These are phyloP conservation scores for Boletus subparvulus DNA, from an alignment of 768 basidiomycete species.

Conservation along the genomic window DNA sequence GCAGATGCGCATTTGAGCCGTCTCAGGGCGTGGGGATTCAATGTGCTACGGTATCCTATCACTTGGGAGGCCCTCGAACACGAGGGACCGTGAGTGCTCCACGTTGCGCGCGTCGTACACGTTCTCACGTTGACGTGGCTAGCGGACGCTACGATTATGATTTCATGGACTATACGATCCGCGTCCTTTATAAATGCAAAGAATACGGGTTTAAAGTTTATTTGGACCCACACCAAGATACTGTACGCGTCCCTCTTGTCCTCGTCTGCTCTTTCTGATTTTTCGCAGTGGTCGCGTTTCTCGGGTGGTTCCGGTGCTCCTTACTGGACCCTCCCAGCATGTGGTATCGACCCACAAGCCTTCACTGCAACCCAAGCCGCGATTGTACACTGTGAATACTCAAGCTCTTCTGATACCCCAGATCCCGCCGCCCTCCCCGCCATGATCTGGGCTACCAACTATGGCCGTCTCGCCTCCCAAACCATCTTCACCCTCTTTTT, in stretches of 20 bases:
- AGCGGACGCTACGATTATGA: constrained; percentile 89
- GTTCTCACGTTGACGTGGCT: constrained; percentile 1
- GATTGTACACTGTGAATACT: constrained; percentile 88
- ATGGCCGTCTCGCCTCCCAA: constrained; percentile 82
- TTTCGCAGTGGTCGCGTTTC: constrained; percentile 85
- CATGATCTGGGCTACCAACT: constrained; percentile 98
- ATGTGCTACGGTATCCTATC: constrained; percentile 76
- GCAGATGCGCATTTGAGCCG: constrained; percentile 85
- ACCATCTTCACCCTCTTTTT: constrained; percentile 96
- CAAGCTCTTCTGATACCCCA: constrained; percentile 48
- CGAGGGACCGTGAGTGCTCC: constrained; percentile 81
- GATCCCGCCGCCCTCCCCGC: constrained; percentile 77
- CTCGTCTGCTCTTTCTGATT: not conserved
- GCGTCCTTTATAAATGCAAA: constrained; percentile 86
- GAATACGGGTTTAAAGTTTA: constrained; percentile 89
- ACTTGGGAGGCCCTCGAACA: constrained; percentile 96
- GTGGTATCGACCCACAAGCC: constrained; percentile 83
- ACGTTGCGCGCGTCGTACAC: not conserved
- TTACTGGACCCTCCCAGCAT: constrained; percentile 88
- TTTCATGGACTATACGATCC: constrained; percentile 89
- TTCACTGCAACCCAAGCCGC: constrained; percentile 85
- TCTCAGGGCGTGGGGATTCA: constrained; percentile 94
- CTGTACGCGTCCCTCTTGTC: constrained; percentile 50
- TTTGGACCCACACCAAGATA: constrained; percentile 96
- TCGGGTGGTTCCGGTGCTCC: constrained; percentile 94